Evolutionary conservation across 257 asterid species (phyloP), one percentile per base, ranked within the genome.

Genomic region (Solanum ossicruentum): DNA sequence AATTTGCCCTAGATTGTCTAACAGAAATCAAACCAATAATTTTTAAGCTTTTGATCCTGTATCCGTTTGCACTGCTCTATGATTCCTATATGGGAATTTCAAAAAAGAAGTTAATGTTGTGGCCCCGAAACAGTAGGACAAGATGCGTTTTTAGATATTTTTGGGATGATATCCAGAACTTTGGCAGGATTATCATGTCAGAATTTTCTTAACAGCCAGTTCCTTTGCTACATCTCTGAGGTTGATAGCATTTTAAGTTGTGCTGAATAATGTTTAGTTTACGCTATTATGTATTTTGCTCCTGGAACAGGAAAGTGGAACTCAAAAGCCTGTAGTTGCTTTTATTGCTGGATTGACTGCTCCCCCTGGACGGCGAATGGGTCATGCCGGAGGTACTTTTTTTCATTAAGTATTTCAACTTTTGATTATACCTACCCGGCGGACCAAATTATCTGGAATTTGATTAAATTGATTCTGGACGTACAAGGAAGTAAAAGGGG

Each of bases 341-440:
- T 96, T 95, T 86, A 95, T 96, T 86, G 98, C 98, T 85, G 98
- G 99, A 85, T 98, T 96, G 86, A 96, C 99, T 79, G 99, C 98
- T 86, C 98, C 98, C 52, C 98, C 98, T 80, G 98, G 98, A 75
- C 92, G 99, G 85, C 91, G 98, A 85, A 96, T 96, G 98, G 98
- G 98, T 75, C 98, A 96, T 77, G 98, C 98, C 52, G 98, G 99
- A 95, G 98, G 99, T 96, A 93, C 54, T 81, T 60, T 63, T 3
- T 85, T 70, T 17, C 45, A 41, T 36, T 10, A 71, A 43, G 41
- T 43, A 71, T 71, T 71, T 71, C 11, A 18, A 70, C 54, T 39
- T 71, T 18, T 69, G 77, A 69, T 69, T 16, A 17, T 21, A 52
- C 58, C 58, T 15, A 21, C 63, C 63, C 10, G 23, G 3, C 0